Percentiles rank a stretch among this genome's conserved stretches.
phyloP scores from a whole-genome alignment of 2,329 filamentous ascomycete species.

The Aspergillus japonicus region DNA sequence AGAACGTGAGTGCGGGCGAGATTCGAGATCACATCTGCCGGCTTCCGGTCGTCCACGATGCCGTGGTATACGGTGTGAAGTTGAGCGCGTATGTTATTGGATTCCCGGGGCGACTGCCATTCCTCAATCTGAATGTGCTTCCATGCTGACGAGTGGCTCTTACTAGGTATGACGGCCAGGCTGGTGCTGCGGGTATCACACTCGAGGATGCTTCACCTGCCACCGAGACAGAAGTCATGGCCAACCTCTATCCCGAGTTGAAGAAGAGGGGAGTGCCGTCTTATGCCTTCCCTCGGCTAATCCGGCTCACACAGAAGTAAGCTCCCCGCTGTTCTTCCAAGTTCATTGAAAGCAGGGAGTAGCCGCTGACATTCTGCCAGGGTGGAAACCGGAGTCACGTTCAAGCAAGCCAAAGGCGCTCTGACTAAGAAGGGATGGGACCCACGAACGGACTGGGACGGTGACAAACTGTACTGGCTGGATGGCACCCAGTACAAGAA shows the following conservation, averaged over 20 bases:
- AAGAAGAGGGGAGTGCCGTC: slow-evolving; percentile 47
- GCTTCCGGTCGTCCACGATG: slow-evolving; percentile 43
- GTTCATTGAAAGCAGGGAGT: background rate
- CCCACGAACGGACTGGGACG: slow-evolving; percentile 30
- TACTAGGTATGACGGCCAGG: slow-evolving; percentile 50
- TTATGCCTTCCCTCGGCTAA: slow-evolving; percentile 49
- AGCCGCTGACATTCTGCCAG: slow-evolving; percentile 18
- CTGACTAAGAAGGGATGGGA: slow-evolving; percentile 46
- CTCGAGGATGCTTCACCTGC: slow-evolving; percentile 34
- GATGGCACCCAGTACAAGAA: slow-evolving; percentile 42
- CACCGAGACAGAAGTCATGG: slow-evolving; percentile 38
- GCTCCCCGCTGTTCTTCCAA: slow-evolving; percentile 12
- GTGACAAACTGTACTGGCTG: slow-evolving; percentile 47
- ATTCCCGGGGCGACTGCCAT: background rate
- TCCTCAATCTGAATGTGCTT: background rate
- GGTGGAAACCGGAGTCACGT: slow-evolving; percentile 49
- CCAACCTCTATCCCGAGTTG: slow-evolving; percentile 37
- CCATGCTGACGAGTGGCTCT: background rate
- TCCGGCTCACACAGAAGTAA: slow-evolving; percentile 48
- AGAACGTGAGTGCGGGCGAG: slow-evolving; percentile 50
- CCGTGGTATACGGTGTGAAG: slow-evolving; percentile 47
- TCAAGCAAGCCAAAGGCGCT: slow-evolving; percentile 51
- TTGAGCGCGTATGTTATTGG: slow-evolving; percentile 35
- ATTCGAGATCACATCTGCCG: slow-evolving; percentile 46
- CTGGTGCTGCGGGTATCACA: slow-evolving; percentile 48